phyloP scores from a whole-genome alignment of 2,329 filamentous ascomycete species.

The Pseudogymnoascus sp. region DNA sequence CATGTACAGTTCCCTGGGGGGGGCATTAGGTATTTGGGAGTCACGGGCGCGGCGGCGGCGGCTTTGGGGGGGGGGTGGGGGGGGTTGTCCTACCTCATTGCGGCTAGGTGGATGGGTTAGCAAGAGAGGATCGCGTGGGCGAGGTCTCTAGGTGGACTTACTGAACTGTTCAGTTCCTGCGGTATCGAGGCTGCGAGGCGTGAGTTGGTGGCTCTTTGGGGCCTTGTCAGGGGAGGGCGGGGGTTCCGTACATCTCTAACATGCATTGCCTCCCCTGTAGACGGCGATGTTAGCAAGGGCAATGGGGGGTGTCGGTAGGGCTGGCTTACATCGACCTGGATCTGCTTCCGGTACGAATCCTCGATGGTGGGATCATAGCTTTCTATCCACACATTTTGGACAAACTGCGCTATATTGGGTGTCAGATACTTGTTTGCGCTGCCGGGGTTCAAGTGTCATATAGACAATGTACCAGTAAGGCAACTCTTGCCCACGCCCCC shows the following conservation, averaged over 20 bases:
- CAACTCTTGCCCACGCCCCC: conserved; percentile 69
- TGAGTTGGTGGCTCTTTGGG: conserved; percentile 13
- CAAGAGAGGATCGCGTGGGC: conserved; percentile 18
- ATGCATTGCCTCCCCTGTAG: conserved; percentile 60
- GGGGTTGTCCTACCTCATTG: conserved; percentile 41
- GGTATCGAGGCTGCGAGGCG: conserved; percentile 49
- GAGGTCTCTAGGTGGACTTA: conserved; percentile 33
- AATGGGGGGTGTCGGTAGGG: background rate
- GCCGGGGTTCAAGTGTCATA: conserved; percentile 12
- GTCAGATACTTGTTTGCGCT: conserved; percentile 9
- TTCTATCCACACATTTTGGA: conserved; percentile 70
- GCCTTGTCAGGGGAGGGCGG: conserved; percentile 6
- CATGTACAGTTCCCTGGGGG: conserved; percentile 58
- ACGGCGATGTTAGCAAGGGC: conserved; percentile 8
- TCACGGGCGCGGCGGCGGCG: background rate
- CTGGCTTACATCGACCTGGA: conserved; percentile 58
- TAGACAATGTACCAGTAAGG: conserved; percentile 50
- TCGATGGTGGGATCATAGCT: conserved; percentile 55
- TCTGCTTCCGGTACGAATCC: conserved; percentile 51
- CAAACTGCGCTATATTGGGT: conserved; percentile 54
- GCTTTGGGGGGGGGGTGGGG: background rate
- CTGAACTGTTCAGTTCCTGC: conserved; percentile 71
- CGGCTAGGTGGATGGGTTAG: conserved; percentile 32
- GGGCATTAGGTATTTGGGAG: conserved; percentile 4
- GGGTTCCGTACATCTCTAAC: conserved; percentile 52